Conservation (phyloP, 176 grass and related monocot genomes). For the Pontederia crassipes region DNA sequence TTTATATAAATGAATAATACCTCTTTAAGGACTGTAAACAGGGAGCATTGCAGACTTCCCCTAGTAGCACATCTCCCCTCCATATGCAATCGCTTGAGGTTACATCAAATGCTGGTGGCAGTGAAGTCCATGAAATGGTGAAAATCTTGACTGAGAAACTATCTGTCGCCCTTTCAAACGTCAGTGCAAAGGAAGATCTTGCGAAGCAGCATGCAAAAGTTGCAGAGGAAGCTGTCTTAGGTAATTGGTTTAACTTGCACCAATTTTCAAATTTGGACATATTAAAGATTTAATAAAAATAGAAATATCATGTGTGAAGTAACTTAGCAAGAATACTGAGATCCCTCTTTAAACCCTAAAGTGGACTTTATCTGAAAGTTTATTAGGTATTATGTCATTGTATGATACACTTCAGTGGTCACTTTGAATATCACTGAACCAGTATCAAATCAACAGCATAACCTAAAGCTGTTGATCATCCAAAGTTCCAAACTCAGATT, state of each 20-base stretch:
- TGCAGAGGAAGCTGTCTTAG: conserved; percentile 95
- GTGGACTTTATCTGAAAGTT: no score
- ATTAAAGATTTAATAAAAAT: no score
- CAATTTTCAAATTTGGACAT: no score
- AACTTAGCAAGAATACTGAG: no score
- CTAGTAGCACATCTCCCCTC: conserved; percentile 28
- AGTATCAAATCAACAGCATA: no score
- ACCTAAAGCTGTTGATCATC: no score
- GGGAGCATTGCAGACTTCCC: not conserved
- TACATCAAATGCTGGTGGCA: conserved; percentile 18
- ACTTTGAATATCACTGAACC: no score
- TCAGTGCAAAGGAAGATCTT: conserved; percentile 74
- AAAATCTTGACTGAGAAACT: conserved; percentile 81
- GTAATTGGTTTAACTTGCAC: conserved; percentile 15
- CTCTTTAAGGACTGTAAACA: not conserved
- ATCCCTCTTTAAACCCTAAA: no score
- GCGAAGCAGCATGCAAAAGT: conserved; percentile 94
- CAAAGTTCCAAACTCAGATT: no score
- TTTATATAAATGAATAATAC: not conserved
- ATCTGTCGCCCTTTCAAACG: conserved; percentile 64
- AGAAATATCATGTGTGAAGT: no score
- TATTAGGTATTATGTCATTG: no score
- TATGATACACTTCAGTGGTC: no score
- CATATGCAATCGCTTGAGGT: conserved; percentile 27
- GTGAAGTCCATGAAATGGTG: conserved; percentile 38